Evolutionary conservation across 768 basidiomycete species (phyloP).

Genomic region (Terana coerulea): DNA sequence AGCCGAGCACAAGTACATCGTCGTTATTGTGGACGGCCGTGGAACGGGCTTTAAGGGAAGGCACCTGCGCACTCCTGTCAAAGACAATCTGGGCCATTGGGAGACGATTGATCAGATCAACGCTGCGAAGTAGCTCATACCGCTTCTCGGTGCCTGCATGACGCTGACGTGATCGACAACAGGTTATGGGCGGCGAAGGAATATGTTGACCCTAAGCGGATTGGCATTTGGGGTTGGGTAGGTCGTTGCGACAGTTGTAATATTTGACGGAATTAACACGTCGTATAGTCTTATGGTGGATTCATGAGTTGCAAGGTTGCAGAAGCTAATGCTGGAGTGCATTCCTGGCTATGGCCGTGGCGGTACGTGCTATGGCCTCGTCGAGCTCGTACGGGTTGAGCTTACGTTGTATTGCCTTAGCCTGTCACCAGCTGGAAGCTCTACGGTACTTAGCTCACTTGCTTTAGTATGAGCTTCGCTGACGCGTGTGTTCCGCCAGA

Average conservation of each 20-base stretch:
- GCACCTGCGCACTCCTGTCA: constrained; percentile 80
- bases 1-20: constrained; percentile 75
- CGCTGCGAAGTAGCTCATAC: constrained; percentile 65
- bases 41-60: constrained; percentile 93
- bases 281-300: constrained; percentile 82
- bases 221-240: constrained; percentile 99
- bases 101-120: constrained; percentile 90
- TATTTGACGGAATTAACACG: neutral
- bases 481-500: constrained; percentile 40
- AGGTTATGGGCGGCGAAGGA: constrained; percentile 82
- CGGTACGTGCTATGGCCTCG: constrained; percentile 47
- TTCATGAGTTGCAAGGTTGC: constrained; percentile 94
- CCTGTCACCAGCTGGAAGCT: constrained; percentile 87
- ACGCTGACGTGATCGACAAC: constrained; percentile 1
- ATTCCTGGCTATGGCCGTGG: constrained; percentile 91
- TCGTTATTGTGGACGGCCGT: constrained; percentile 88
- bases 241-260: constrained; percentile 24
- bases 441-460: constrained; percentile 51
- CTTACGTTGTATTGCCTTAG: constrained; percentile 30
- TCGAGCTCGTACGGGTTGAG: neutral
- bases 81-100: constrained; percentile 81
- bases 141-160: constrained; percentile 1
- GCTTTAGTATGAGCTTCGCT: neutral
- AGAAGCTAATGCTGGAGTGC: constrained; percentile 86
- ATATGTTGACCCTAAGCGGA: constrained; percentile 84